A percentile compares a stretch with the other conserved stretches of the same genome.
Conservation (phyloP, 116 monocot species). For the Thalassia testudinum region DNA sequence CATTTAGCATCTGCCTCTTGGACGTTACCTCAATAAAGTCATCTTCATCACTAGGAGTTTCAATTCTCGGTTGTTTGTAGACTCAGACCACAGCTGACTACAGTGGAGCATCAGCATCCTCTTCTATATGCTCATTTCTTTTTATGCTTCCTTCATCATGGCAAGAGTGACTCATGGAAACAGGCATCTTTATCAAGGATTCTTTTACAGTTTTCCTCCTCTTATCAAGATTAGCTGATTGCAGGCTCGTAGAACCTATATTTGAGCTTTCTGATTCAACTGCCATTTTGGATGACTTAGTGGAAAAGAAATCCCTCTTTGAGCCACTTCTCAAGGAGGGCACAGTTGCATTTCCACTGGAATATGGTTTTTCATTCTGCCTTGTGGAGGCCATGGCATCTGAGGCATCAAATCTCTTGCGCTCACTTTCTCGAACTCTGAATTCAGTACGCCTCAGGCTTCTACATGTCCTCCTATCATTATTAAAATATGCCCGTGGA, state of each 20-base stretch:
- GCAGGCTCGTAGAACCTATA: conserved; percentile 11
- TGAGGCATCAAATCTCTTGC: conserved; percentile 15
- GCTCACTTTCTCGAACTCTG: conserved; percentile 46
- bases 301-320: conserved; percentile 15
- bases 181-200: conserved; percentile 9
- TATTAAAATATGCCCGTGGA: conserved; percentile 22
- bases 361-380: conserved; percentile 14
- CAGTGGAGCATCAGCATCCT: conserved; percentile 58
- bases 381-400: conserved; percentile 12
- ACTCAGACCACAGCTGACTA: conserved; percentile 61
- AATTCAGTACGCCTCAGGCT: conserved; percentile 53
- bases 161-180: conserved; percentile 9
- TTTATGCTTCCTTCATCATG: conserved; percentile 14
- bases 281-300: conserved; percentile 9
- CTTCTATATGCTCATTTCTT: conserved; percentile 29
- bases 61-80: conserved; percentile 84
- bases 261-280: conserved; percentile 26
- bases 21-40: conserved; percentile 96
- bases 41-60: conserved; percentile 80
- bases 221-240: conserved; percentile 8
- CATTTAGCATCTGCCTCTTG: conserved; percentile 87
- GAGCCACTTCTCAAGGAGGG: conserved; percentile 14
- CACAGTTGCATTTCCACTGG: conserved; percentile 7
- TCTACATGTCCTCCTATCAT: conserved; percentile 37
- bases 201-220: conserved; percentile 18